Base-by-base conservation (phyloP, 805 yeast genomes). In the Tetrapisispora pingtungensis region DNA sequence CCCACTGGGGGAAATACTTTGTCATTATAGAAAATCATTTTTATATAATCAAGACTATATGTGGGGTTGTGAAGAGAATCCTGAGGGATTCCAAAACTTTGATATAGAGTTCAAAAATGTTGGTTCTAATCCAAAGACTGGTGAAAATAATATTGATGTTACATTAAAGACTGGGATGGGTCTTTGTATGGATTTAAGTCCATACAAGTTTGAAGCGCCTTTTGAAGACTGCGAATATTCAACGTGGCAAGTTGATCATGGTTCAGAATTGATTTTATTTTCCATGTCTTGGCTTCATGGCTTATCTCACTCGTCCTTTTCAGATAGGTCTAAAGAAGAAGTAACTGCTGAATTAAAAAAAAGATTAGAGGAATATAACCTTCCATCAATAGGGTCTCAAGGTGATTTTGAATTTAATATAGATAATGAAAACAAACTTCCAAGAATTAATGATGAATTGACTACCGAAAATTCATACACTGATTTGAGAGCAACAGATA, bases 161-260 rank as follows among this genome's bases (percentile, higher is more conserved):
- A 49, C 50, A 18, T 51, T 75, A 7, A 71, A 60, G 31, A 66
- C 82, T 1, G 72, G 80, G 30, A 69, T 89, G 44, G 97, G 96
- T 0, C 87, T 89, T 6, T 89, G 97, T 59, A 89, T 89, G 97
- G 97, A 89, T 64, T 62, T 89, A 49, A 88, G 85, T 59, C 96
- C 96, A 0, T 83, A 84, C 60, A 72, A 84, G 58, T 89, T 89
- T 60, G 69, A 75, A 49, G 87, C 95, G 1, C 88, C 94, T 1
- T 88, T 86, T 63, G 68, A 72, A 32, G 71, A 68, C 22, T 86
- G 74, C 57, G 97, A 89, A 61, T 85, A 84, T 61, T 72, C 89
- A 0, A 59, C 63, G 26, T 69, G 70, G 42, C 78, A 84, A 46
- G 57, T 66, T 18, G 53, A 62, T 0, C 70, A 77, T 36, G 55